Base-by-base conservation (phyloP, 257 asterid genomes). In the Primulina tabacum region DNA sequence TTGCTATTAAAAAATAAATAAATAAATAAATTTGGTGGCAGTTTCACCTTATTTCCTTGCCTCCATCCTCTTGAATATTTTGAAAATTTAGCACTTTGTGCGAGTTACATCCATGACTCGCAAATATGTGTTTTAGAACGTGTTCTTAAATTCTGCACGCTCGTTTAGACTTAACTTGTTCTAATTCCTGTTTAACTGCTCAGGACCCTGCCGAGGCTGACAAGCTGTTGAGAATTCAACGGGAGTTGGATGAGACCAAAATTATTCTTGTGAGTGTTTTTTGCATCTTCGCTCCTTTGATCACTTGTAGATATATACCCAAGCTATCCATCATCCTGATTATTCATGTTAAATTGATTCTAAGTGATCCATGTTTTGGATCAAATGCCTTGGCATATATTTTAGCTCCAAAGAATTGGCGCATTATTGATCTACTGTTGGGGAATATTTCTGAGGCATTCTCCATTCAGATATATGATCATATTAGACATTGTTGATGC, bases 161-260 rank as follows among this genome's bases (percentile, higher is more conserved):
- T 26, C 30, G 57, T 65, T 37, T 18, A 14, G 8, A 38, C 34
- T 64, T 30, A 20, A 65, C 12, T 7, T 65, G 0, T 21, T 21
- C 28, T 24, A 24, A 8, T 65, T 18, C 53, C 18, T 26, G 14
- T 63, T 60, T 18, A 6, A 32, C 30, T 69, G 24, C 73, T 30
- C 74, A 84, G 86, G 89, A 84, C 68, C 89, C 89, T 72, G 86
- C 89, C 6, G 86, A 84, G 73, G 89, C 85, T 60, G 86, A 84
- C 78, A 81, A 84, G 78, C 81, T 84, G 72, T 73, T 84, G 72
- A 84, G 74, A 64, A 84, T 84, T 71, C 86, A 84, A 74, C 73
- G 84, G 79, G 89, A 81, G 70, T 73, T 84, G 83, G 86, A 81
- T 67, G 89, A 84, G 73, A 84, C 86, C 24, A 81, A 84, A 81